A percentile compares a stretch with the other conserved stretches of the same genome.
Evolutionary conservation across 2,329 filamentous ascomycete genomes (phyloP).

Genomic region (Madurella fahalii): DNA sequence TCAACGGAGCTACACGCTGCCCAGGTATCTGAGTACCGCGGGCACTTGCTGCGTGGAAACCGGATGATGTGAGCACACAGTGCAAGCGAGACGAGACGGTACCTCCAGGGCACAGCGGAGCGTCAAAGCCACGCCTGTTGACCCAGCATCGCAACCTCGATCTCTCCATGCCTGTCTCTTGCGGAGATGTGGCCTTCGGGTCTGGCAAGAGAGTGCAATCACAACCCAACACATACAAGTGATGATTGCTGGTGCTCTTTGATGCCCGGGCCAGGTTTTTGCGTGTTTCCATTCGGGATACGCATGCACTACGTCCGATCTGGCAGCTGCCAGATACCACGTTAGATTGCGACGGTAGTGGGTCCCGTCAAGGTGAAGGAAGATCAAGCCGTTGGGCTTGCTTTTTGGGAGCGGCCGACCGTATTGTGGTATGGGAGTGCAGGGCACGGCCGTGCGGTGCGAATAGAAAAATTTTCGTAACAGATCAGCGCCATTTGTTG

Average conservation of each 20-base stretch:
- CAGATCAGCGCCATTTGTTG: conserved; percentile 9
- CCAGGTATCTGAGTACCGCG: conserved; percentile 9
- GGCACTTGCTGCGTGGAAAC: conserved; percentile 10
- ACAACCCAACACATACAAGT: neutral
- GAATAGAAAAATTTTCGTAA: conserved; percentile 6
- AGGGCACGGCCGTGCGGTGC: neutral
- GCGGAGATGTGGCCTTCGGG: neutral
- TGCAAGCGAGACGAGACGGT: conserved; percentile 2
- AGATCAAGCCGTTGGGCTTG: neutral
- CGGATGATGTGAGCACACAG: conserved; percentile 19
- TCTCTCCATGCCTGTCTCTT: neutral
- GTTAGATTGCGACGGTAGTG: neutral
- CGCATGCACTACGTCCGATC: too few species aligned
- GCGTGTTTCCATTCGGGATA: neutral
- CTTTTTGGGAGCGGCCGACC: neutral
- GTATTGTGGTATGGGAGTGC: neutral
- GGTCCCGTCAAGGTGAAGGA: neutral
- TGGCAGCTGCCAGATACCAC: too few species aligned
- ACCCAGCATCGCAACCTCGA: neutral
- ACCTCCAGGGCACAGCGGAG: conserved; percentile 6
- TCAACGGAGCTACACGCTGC: conserved; percentile 12
- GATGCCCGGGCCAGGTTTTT: neutral
- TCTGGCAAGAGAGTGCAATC: neutral
- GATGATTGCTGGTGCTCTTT: neutral
- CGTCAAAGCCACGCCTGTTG: conserved; percentile 5